Base-by-base conservation (phyloP, 164 flowering plant genomes). In the Sedum album region DNA sequence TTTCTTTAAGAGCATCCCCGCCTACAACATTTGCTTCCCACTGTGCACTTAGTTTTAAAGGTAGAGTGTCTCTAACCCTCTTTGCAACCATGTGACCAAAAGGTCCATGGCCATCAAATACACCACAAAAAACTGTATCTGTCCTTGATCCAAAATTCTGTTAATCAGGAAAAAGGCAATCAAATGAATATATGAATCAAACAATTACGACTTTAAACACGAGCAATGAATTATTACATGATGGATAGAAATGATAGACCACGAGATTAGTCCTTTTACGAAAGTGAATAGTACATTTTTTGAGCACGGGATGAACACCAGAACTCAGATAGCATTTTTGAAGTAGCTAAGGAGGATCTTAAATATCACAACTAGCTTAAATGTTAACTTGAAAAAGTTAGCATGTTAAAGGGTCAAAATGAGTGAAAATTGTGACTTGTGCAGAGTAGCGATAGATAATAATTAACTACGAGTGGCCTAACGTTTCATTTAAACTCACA, bases 81-180 rank as follows among this genome's bases (percentile, higher is more conserved):
- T 78, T 95, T 17, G 99, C 96, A 77, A 92, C 99, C 91, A 95
- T 74, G 73, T 95, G 99, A 70, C 99, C 99, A 71, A 67, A 86
- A 8, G 99, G 99, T 41, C 99, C 99, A 70, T 94, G 98, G 48
- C 98, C 98, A 79, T 94, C 98, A 80, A 94, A 94, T 74, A 94
- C 95, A 67, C 99, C 99, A 83, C 97, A 92, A 75, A 95, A 92
- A 35, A 92, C 82, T 1, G 97, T 88, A 75, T 90, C 99, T 41
- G 79, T 78, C 75, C 96, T 84, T 21, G 94, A 88, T 53, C 88
- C 89, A 74, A 95, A 95, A 74, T 89, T 90, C 99, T 95, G 93
- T 10, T 81, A 57, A 46, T 6, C 55, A 23, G 60, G 31, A 65
- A 3, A 33, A 53, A 4, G 5, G 23, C n/a, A n/a, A n/a, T n/a